Evolutionary conservation across 2,329 filamentous ascomycete species (phyloP).

Genomic region (Microdochium nivale): DNA sequence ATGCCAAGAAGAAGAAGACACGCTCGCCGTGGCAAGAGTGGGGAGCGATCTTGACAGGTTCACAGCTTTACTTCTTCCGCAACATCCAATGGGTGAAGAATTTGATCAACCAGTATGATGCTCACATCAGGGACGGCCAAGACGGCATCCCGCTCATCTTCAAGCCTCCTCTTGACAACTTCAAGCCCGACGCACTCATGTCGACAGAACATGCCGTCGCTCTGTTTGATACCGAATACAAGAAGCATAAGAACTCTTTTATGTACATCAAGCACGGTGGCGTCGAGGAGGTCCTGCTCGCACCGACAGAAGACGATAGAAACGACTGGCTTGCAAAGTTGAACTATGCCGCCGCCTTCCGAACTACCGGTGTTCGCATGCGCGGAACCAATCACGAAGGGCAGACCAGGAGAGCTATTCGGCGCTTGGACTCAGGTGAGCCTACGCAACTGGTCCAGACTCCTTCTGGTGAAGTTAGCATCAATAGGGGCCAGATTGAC

Average conservation of each 20-base stretch:
- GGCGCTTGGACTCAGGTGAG: slow-evolving; percentile 59
- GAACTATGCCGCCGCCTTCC: slow-evolving; percentile 92
- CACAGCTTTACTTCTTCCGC: slow-evolving; percentile 92
- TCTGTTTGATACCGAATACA: slow-evolving; percentile 77
- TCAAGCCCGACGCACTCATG: slow-evolving; percentile 90
- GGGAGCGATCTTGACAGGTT: slow-evolving; percentile 94
- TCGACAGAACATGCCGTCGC: slow-evolving; percentile 91
- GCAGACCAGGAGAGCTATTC: slow-evolving; percentile 63
- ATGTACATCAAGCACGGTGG: slow-evolving; percentile 81
- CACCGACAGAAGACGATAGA: slow-evolving; percentile 83
- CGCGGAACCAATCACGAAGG: slow-evolving; percentile 83
- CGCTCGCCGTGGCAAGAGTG: slow-evolving; percentile 98
- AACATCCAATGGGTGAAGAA: slow-evolving; percentile 90
- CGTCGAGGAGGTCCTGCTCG: slow-evolving; percentile 82
- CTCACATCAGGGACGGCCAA: slow-evolving; percentile 69
- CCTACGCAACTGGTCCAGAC: slow-evolving; percentile 55
- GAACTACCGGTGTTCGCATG: slow-evolving; percentile 84
- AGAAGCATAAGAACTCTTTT: slow-evolving; percentile 93
- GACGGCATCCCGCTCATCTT: slow-evolving; percentile 75
- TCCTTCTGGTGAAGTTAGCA: slow-evolving; percentile 63
- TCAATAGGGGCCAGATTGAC: slow-evolving; percentile 66
- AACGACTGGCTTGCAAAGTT: slow-evolving; percentile 96
- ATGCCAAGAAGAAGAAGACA: slow-evolving; percentile 85
- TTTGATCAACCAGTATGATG: slow-evolving; percentile 80
- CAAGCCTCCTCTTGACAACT: slow-evolving; percentile 79